Conservation (phyloP, 2,329 filamentous ascomycete species). For the Fusarium oxysporum region DNA sequence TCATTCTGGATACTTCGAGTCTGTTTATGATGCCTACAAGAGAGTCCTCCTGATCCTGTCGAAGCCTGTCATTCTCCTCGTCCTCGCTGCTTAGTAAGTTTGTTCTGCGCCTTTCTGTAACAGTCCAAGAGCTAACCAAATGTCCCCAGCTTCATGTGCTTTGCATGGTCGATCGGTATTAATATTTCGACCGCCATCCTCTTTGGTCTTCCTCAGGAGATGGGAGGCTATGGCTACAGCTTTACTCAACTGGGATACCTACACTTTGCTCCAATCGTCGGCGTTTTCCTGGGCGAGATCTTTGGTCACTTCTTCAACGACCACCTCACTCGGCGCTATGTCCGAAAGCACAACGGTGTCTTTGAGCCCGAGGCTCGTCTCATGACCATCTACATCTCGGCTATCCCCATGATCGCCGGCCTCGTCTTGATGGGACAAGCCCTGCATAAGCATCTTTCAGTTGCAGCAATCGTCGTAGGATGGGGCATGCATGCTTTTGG, state of each 20-base stretch:
- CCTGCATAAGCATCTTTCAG: slow-evolving; percentile 56
- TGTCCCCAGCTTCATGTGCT: slow-evolving; percentile 46
- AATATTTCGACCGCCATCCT: slow-evolving; percentile 68
- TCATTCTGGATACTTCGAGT: slow-evolving; percentile 33
- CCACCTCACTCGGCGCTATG: slow-evolving; percentile 57
- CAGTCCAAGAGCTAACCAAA: background rate
- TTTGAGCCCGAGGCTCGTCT: slow-evolving; percentile 69
- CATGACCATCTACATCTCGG: slow-evolving; percentile 58
- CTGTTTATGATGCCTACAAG: slow-evolving; percentile 12
- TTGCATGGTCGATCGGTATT: slow-evolving; percentile 65
- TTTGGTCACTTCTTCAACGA: slow-evolving; percentile 69
- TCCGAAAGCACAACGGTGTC: slow-evolving; percentile 59
- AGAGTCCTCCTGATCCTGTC: slow-evolving; percentile 26
- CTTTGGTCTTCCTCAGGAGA: slow-evolving; percentile 45
- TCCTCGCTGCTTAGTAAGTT: slow-evolving; percentile 26
- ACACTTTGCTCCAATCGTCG: slow-evolving; percentile 69
- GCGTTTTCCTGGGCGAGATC: slow-evolving; percentile 64
- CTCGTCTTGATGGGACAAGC: slow-evolving; percentile 65
- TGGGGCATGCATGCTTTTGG: slow-evolving; percentile 69
- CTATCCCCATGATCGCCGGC: slow-evolving; percentile 62
- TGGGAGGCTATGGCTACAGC: slow-evolving; percentile 62
- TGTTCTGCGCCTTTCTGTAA: background rate
- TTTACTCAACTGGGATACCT: slow-evolving; percentile 64
- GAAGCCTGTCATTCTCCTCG: slow-evolving; percentile 25
- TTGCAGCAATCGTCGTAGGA: slow-evolving; percentile 38